Conservation (phyloP, 331 rosid species). For the Prunus yedoensis region DNA sequence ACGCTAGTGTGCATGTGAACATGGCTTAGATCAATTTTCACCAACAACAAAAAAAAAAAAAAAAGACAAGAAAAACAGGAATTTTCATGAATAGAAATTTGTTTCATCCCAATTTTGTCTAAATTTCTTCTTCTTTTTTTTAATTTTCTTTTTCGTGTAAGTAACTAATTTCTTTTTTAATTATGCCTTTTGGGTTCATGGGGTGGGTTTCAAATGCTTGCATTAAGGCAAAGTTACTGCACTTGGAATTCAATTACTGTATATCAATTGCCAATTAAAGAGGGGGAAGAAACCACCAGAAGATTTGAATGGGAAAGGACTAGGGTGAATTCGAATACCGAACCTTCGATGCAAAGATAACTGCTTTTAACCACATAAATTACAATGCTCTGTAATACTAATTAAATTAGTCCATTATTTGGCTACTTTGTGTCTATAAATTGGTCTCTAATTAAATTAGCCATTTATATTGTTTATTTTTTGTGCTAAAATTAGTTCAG, state of each 20-base stretch:
- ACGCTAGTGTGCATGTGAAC: conserved; percentile 77
- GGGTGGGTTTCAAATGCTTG: background rate
- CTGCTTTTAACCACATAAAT: too few relatives aligned
- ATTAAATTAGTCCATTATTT: too few relatives aligned
- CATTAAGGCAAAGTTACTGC: background rate
- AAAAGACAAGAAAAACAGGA: background rate
- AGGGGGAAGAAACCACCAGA: too few relatives aligned
- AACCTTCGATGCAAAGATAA: too few relatives aligned
- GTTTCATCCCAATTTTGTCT: background rate
- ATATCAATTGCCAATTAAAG: too few relatives aligned
- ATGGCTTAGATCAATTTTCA: conserved; percentile 41
- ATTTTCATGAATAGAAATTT: conserved; percentile 13
- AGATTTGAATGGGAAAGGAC: too few relatives aligned
- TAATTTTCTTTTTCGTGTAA: background rate
- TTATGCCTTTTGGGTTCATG: background rate
- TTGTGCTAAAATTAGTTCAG: too few relatives aligned
- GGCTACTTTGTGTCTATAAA: too few relatives aligned
- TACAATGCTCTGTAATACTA: too few relatives aligned
- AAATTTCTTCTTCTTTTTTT: background rate
- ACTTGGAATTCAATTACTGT: background rate
- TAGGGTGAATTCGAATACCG: too few relatives aligned
- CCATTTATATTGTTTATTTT: background rate
- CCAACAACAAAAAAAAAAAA: background rate
- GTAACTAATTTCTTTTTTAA: background rate
- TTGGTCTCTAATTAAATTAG: too few relatives aligned